These are phyloP conservation scores for Oleoguttula mirabilis DNA, from an alignment of 495 filamentous ascomycete species.

Conservation along the genomic window DNA sequence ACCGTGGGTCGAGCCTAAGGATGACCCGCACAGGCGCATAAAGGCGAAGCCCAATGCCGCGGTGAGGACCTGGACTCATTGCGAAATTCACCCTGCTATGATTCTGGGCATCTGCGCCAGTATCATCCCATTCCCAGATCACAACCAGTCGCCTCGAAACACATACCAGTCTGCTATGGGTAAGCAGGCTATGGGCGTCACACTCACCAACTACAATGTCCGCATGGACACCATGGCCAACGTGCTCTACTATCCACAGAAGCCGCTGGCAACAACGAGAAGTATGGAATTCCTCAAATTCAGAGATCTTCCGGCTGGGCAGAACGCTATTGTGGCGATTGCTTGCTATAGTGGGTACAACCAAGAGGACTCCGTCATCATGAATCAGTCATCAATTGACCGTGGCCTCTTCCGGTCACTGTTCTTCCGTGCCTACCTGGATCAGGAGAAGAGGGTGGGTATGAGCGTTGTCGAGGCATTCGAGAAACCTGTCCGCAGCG, in stretches of 20 bases:
- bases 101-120: slow-evolving; percentile 94
- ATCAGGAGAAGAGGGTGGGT: slow-evolving; percentile 87
- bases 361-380: slow-evolving; percentile 99
- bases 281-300: slow-evolving; percentile 99
- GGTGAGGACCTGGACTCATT: slow-evolving; percentile 88
- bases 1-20: slow-evolving; percentile 45
- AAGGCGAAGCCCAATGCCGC: slow-evolving; percentile 70
- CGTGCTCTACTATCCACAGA: slow-evolving; percentile 97
- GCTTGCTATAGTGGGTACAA: slow-evolving; percentile 98
- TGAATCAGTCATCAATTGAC: slow-evolving; percentile 99
- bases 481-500: slow-evolving; percentile 80
- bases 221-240: slow-evolving; percentile 99
- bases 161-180: slow-evolving; percentile 99
- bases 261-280: slow-evolving; percentile 86
- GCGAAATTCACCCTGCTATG: slow-evolving; percentile 99
- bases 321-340: slow-evolving; percentile 98
- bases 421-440: slow-evolving; percentile 93
- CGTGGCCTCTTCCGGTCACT: slow-evolving; percentile 93
- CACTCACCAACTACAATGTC: slow-evolving; percentile 86
- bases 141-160: slow-evolving; percentile 97
- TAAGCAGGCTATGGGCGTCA: slow-evolving; percentile 99
- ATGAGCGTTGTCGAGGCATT: slow-evolving; percentile 82
- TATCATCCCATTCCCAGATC: slow-evolving; percentile 99
- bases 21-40: slow-evolving; percentile 63
- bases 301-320: slow-evolving; percentile 88